Evolutionary conservation across 768 basidiomycete species (phyloP).

Genomic region (Mycena vitilis): DNA sequence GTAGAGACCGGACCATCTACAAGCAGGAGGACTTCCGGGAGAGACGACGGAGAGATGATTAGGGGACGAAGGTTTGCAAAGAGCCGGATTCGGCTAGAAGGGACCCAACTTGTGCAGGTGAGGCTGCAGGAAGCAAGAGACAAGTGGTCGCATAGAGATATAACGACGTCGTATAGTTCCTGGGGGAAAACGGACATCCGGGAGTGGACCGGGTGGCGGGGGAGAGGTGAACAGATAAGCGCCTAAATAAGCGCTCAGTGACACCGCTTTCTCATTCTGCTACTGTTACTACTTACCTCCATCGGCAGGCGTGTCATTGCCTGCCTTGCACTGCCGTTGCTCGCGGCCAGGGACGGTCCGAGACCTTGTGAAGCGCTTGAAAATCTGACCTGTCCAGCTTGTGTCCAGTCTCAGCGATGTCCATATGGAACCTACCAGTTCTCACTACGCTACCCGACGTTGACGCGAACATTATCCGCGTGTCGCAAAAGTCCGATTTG

Average conservation of each 20-base stretch:
- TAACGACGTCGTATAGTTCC: slow-evolving; percentile 22
- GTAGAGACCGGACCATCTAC: slow-evolving; percentile 25
- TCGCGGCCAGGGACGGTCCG: too few relatives aligned
- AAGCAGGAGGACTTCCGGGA: slow-evolving; percentile 33
- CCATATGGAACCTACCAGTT: slow-evolving; percentile 30
- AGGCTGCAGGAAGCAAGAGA: slow-evolving; percentile 25
- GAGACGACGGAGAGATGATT: slow-evolving; percentile 19
- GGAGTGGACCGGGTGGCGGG: background rate
- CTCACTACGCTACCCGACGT: slow-evolving; percentile 39
- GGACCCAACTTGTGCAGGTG: slow-evolving; percentile 23
- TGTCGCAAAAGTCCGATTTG: slow-evolving; percentile 21
- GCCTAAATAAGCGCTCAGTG: background rate
- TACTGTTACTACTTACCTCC: too few relatives aligned
- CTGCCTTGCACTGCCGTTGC: too few relatives aligned
- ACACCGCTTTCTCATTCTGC: background rate
- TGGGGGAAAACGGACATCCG: slow-evolving; percentile 20
- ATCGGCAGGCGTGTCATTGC: too few relatives aligned
- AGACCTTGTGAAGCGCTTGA: background rate
- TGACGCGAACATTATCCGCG: slow-evolving; percentile 48
- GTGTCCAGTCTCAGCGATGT: background rate
- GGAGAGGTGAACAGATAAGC: background rate
- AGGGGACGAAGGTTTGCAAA: slow-evolving; percentile 24
- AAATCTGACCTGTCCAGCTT: slow-evolving; percentile 6
- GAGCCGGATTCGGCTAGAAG: slow-evolving; percentile 16
- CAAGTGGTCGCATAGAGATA: slow-evolving; percentile 13